Evolutionary conservation across 768 basidiomycete genomes (phyloP), one percentile per base, ranked within the genome.

Genomic region (Podaxis pistillaris): DNA sequence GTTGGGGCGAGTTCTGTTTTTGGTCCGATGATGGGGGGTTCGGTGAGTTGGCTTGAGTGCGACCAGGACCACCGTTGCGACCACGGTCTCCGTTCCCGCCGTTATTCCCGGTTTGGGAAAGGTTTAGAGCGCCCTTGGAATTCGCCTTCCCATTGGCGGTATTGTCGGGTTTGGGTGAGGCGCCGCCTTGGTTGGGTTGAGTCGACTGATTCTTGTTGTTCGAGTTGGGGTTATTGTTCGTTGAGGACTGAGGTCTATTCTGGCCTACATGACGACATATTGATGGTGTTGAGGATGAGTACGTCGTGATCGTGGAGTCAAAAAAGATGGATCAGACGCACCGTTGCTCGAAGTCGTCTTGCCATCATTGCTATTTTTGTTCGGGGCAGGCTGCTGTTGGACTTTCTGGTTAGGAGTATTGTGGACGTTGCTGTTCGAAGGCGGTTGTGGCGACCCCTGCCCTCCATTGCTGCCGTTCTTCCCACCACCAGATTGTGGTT

Each of bases 1-100:
- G 54, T 55, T 55, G 54, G 36, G 54, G n/a, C 12, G 54, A 11
- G 33, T 55, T 55, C 26, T 53, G 52, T 53, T 53, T 53, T 36
- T 30, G 52, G 19, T 19, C n/a, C 37, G 33, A 19, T 22, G 36
- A 12, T 38, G 54, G n/a, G 11, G 54, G n/a, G 2, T 55, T 37
- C 17, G n/a, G 22, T 11, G 54, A 19, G 33, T 55, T 55, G 54
- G 19, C 33, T 38, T 55, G 54, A 37, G 24, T 55, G 37, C 33
- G 54, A 38, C 24, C n/a, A 22, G 17, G 11, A 38, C 33, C 24
- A 37, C 33, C 15, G 2, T 30, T 30, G 15, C 51, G 2, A 52
- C 24, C 26, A 50, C 11, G 11, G 22, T 28, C 36, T 33, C 33
- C 17, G 33, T 36, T 37, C 30, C 52, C 52, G 17, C 52, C 52